phyloP scores from a whole-genome alignment of 1,284 basidiomycete genomes.

The Cutaneotrichosporon sp. region DNA sequence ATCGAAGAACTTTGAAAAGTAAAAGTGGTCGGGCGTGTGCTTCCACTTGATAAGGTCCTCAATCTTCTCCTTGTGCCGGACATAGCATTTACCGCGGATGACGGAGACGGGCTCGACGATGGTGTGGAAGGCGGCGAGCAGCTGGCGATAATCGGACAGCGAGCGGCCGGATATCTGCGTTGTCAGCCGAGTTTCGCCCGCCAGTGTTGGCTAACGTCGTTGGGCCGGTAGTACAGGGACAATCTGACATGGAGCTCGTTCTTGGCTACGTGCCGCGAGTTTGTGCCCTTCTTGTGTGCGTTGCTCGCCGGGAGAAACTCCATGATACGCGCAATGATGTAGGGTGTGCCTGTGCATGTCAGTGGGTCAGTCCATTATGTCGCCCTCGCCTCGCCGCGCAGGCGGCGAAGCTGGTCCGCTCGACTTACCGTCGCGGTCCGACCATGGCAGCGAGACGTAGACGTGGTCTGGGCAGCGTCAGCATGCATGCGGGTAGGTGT shows the following conservation, averaged over 20 bases:
- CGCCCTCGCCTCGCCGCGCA: background rate
- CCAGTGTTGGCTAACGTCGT: conserved; percentile 34
- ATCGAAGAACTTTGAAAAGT: conserved; percentile 89
- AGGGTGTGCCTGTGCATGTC: conserved; percentile 56
- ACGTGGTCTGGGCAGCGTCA: conserved; percentile 67
- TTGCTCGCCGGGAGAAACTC: conserved; percentile 71
- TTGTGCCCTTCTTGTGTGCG: conserved; percentile 34
- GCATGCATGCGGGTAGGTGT: background rate
- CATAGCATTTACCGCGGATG: conserved; percentile 84
- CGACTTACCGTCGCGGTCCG: conserved; percentile 73
- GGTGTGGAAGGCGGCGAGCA: conserved; percentile 90
- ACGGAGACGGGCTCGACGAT: conserved; percentile 89
- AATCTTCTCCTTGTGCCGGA: conserved; percentile 89
- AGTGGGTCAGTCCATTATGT: background rate
- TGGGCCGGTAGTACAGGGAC: conserved; percentile 86
- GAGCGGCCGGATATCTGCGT: conserved; percentile 42
- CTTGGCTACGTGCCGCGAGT: conserved; percentile 8
- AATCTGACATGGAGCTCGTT: conserved; percentile 60
- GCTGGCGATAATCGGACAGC: conserved; percentile 75
- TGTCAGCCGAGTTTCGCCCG: conserved; percentile 41
- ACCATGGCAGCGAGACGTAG: conserved; percentile 87
- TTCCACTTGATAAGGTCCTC: conserved; percentile 92
- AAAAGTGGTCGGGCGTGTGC: conserved; percentile 88
- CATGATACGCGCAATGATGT: conserved; percentile 91
- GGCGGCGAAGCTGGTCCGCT: too few species aligned